These are phyloP conservation scores for Astragalus membranaceus DNA, from an alignment of 306 rosid genomes.

Conservation along the genomic window DNA sequence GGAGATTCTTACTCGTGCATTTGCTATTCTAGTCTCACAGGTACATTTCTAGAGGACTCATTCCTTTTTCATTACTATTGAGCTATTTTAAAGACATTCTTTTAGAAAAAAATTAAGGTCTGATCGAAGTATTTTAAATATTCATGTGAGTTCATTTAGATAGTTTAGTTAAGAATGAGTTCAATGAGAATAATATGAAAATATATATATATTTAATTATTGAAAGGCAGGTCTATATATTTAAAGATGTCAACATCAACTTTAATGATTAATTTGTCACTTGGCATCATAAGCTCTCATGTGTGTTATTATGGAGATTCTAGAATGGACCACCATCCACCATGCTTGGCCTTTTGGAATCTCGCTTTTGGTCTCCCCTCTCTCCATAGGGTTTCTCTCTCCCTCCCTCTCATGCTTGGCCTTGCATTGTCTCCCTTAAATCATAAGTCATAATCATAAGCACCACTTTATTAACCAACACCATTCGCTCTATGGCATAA, in stretches of 20 bases:
- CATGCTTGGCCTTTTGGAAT: background rate
- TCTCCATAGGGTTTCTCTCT: too few species aligned
- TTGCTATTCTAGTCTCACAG: constrained; percentile 58
- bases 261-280: background rate
- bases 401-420: background rate
- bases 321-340: background rate
- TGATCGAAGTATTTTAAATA: background rate
- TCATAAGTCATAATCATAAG: too few species aligned
- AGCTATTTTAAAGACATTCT: too few species aligned
- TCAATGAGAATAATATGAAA: too few species aligned
- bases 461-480: too few species aligned
- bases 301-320: background rate
- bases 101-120: background rate
- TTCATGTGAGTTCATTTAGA: too few species aligned
- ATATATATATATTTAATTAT: too few species aligned
- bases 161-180: too few species aligned
- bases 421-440: too few species aligned
- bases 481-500: too few species aligned
- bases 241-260: background rate
- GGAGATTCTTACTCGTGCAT: constrained; percentile 64
- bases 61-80: background rate
- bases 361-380: too few species aligned
- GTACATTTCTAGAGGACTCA: constrained; percentile 16
- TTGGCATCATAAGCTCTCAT: background rate
- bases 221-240: too few species aligned